Conservation (phyloP, 352 stramenopile species). For the Hyaloperonospora arabidopsidis region DNA sequence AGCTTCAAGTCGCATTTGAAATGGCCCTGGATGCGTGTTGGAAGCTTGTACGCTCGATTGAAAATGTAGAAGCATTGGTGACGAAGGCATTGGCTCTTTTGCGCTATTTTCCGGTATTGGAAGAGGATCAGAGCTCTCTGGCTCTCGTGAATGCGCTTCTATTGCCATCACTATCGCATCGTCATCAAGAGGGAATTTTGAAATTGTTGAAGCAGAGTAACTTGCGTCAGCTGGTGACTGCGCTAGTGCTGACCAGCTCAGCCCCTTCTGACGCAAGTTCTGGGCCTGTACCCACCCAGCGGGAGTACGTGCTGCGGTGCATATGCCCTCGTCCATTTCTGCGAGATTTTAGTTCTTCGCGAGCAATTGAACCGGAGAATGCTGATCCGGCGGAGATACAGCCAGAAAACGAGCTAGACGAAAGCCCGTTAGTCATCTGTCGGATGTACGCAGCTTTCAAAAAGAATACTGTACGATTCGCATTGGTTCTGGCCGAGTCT, state of each 20-base stretch:
- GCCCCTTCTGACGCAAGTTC: slow-evolving; percentile 21
- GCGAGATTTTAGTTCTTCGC: slow-evolving; percentile 33
- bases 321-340: slow-evolving; percentile 64
- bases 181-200: slow-evolving; percentile 30
- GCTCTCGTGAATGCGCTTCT: slow-evolving; percentile 36
- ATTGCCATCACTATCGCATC: slow-evolving; percentile 21
- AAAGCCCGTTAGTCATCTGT: slow-evolving; percentile 62
- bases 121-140: slow-evolving; percentile 13
- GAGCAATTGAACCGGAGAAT: slow-evolving; percentile 18
- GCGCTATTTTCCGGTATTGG: slow-evolving; percentile 32
- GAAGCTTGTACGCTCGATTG: slow-evolving; percentile 45
- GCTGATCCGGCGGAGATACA: slow-evolving; percentile 2
- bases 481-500: slow-evolving; percentile 56
- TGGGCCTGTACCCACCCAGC: slow-evolving; percentile 31
- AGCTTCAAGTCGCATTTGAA: slow-evolving; percentile 70
- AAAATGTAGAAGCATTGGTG: slow-evolving; percentile 44
- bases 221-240: slow-evolving; percentile 30
- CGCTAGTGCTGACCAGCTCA: slow-evolving; percentile 44
- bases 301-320: slow-evolving; percentile 73
- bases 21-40: slow-evolving; percentile 73
- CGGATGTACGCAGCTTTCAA: slow-evolving; percentile 77
- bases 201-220: slow-evolving; percentile 28
- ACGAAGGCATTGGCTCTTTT: slow-evolving; percentile 44
- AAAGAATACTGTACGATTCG: slow-evolving; percentile 71
- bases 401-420: slow-evolving; percentile 31